Evolutionary conservation across 371 early-diverging fungal genomes (phyloP).

Genomic region (Massospora cicadina): DNA sequence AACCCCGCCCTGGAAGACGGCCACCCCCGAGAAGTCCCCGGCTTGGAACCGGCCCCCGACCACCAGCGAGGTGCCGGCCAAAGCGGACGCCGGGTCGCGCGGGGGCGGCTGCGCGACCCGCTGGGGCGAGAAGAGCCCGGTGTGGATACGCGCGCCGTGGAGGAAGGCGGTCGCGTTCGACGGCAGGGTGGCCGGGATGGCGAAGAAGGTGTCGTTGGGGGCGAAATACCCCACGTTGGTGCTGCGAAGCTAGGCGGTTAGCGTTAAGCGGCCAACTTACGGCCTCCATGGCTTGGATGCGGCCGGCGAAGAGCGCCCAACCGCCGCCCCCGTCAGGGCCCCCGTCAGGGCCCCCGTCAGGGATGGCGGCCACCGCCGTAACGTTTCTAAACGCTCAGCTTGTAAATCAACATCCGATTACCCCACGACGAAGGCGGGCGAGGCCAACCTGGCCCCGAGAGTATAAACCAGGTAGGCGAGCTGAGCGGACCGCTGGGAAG

Average conservation of each 20-base stretch:
- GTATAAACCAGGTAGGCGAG: neutral
- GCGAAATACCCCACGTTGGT: neutral
- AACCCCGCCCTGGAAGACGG: neutral
- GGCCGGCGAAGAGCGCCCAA: neutral
- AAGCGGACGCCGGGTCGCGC: neutral
- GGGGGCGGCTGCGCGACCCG: neutral
- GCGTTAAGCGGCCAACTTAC: neutral
- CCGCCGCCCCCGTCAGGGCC: no score
- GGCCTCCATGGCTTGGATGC: neutral
- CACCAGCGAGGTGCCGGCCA: no score
- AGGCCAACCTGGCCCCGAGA: neutral
- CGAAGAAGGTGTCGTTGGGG: neutral
- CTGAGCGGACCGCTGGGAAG: neutral
- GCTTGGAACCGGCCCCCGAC: neutral
- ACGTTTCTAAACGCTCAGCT: neutral
- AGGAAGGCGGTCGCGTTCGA: neutral
- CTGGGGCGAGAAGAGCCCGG: neutral
- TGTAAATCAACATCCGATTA: neutral
- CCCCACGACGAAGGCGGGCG: neutral
- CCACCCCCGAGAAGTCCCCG: neutral
- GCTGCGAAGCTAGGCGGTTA: neutral
- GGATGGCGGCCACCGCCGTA: neutral
- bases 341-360: no score
- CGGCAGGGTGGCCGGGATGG: neutral
- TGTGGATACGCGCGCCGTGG: neutral